Conservation (phyloP, 345 rosid genomes). For the Corchorus olitorius region DNA sequence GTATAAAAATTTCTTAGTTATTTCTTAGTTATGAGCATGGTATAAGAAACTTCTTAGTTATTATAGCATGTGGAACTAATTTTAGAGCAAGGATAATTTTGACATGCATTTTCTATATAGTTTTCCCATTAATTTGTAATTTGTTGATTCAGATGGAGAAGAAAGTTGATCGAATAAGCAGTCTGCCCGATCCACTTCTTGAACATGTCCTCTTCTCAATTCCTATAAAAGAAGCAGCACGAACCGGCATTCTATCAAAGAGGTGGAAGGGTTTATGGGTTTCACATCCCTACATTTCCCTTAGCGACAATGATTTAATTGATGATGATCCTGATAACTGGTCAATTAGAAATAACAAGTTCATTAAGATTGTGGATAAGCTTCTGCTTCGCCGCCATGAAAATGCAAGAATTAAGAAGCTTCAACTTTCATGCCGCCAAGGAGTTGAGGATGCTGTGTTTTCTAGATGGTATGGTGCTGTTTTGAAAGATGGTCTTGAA, state of each 20-base stretch:
- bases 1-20: no score
- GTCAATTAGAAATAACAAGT: background rate
- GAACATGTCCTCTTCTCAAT: slow-evolving; percentile 17
- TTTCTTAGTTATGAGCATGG: no score
- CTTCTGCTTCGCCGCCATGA: background rate
- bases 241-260: slow-evolving; percentile 14
- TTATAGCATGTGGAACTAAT: no score
- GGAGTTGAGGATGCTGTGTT: background rate
- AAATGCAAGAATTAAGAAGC: background rate
- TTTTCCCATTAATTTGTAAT: background rate
- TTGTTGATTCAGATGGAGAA: background rate
- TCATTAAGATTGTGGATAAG: background rate
- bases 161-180: background rate
- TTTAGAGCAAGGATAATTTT: no score
- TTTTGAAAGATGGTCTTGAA: background rate
- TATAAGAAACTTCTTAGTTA: no score
- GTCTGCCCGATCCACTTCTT: slow-evolving; percentile 17
- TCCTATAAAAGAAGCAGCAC: background rate
- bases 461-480: background rate
- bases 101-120: no score
- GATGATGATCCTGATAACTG: background rate
- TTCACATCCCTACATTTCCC: background rate
- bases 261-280: slow-evolving; percentile 14
- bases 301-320: background rate
- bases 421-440: background rate